Evolutionary conservation across 192 early-diverging fungal species (phyloP), one percentile per base, ranked within the genome.

Genomic region (Coemansia sp.): DNA sequence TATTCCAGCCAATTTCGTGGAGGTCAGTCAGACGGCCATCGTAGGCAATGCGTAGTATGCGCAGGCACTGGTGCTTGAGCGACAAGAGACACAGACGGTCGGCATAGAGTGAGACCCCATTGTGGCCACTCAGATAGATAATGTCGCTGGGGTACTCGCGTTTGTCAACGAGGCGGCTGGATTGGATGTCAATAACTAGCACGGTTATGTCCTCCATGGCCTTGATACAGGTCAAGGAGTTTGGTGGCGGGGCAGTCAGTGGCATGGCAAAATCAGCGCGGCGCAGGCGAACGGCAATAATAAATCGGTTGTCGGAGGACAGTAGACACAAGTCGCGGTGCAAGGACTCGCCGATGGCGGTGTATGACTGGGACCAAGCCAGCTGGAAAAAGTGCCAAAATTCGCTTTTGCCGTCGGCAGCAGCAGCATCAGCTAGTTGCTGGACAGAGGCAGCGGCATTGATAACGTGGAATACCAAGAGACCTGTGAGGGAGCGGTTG

Each of bases 1-100:
- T 69, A 35, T 75, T 70, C 78, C 78, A 81, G 21, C 78, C 78
- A 40, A 81, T 68, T 26, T 81, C 78, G n/a, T 65, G 68, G 48
- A 68, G 19, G 26, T 70, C 60, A 2, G 53, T 36, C 40, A 81
- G 58, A 4, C 22, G 39, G 33, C 78, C 78, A 29, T 71, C 50
- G 17, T 29, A 26, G 8, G 40, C 59, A 14, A 81, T 62, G 34
- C 66, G 68, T 52, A 75, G 32, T n/a, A 81, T 38, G 1, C 68
- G 58, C 62, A 81, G 26, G 48, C 78, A 81, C 65, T 81, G 78
- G 62, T 75, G 42, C 50, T 72, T 71, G 21, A 81, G 62, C 38
- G 78, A 81, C 48, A 81, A 14, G 5, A 81, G 19, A 40, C 78
- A 71, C 39, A 81, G 64, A 46, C 56, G 72, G 59, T 81, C 78